Evolutionary conservation across 805 yeast genomes (phyloP), one percentile per base, ranked within the genome.

Genomic region (Nakazawaea wyomingensis): DNA sequence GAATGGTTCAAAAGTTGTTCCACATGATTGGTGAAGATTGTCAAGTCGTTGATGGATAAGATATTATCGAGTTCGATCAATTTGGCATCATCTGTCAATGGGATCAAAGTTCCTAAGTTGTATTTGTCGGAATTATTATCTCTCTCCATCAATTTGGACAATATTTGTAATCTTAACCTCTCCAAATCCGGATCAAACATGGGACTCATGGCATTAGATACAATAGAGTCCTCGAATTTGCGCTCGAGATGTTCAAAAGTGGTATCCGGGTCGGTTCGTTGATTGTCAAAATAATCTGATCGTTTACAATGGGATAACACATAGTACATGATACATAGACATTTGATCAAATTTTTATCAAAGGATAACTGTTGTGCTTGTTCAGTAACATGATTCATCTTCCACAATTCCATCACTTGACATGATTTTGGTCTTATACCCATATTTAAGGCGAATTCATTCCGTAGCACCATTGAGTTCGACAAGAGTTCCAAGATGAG

Each of bases 401-500:
- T 16, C 20, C 22, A 14, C 9, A 8, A 11, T 28, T 27, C 40
- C 27, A 37, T 7, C 16, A 37, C 33, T n/a, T 14, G 26, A 37
- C 27, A 18, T 27, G 32, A 18, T 10, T n/a, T 46, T 27, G 47
- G 48, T 5, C 49, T 59, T 30, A 49, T 46, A 32, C 50, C 55
- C 37, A 30, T 44, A 56, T 55, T 56, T 32, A 54, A 56, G 32
- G 49, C 50, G 5, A 43, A 35, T 6, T 48, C 8, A 21, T 48
- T 56, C 27, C 51, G 54, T 8, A 33, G n/a, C 18, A 48, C 39
- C 14, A 43, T 29, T 10, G 51, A 52, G 6, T 34, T 31, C 2
- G 57, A 37, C 3, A 54, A 47, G 3, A 57, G 21, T 35, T 54
- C 56, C 48, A 62, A 44, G 20, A 62, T 34, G 2, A 56, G 47